Base-by-base conservation (phyloP, 768 basidiomycete genomes). In the Chiua virens region DNA sequence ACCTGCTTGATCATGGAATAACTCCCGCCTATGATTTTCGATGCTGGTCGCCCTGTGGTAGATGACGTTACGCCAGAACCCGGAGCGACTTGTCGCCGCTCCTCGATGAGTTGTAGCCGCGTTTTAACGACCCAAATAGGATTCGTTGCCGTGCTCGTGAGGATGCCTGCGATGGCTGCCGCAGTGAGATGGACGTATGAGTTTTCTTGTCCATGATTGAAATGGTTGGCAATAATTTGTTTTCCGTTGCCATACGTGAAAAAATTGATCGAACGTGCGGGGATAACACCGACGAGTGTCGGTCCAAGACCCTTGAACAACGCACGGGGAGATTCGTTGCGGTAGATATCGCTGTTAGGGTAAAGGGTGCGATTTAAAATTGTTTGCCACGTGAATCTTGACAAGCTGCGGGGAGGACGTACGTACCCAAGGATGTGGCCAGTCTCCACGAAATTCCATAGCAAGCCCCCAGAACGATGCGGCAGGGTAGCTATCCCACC, bases 91-190 rank as follows among this genome's bases (percentile, higher is more conserved):
- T 57, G 56, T 22, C 53, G 64, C 2, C 56, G 66, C 32, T 65
- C 64, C 18, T 75, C 69, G 3, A 71, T 73, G 15, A 99, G 82
- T 65, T 99, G 97, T 47, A 99, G 62, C 8, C 96, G 86, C 39
- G 97, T 99, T 71, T 98, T 99, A 54, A 99, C 92, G 42, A 99
- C 97, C 97, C 97, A 99, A 22, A 99, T 96, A 0, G 97, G 97
- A 68, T 99, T 99, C 20, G 97, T 98, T 11, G 84, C 92, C 0
- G 92, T 87, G 5, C 94, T 82, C 0, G 97, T 99, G 28, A 78
- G 75, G 57, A 98, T 74, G 1, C 96, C 95, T 1, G 96, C 96
- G 10, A 85, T 64, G 0, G 91, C 88, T 1, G 95, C 97, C 0
- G 96, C 89, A 1, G 75, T 54, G 21, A 98, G 83, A 67, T 98